phyloP scores from a whole-genome alignment of 371 early-diverging fungal species.

The Actinomortierella wolfii region DNA sequence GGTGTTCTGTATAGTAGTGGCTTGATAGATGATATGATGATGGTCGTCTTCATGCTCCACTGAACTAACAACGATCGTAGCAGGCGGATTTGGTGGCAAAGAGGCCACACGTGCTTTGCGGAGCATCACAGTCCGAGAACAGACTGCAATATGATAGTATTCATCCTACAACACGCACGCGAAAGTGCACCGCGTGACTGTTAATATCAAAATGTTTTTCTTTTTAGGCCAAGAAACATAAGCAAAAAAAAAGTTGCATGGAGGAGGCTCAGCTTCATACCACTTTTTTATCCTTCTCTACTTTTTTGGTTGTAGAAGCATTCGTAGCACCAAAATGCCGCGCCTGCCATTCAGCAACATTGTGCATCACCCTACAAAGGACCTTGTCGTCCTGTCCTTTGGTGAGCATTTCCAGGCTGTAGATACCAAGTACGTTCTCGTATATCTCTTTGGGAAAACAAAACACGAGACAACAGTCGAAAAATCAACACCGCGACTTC shows the following conservation, averaged over 20 bases:
- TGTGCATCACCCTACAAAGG: constrained; percentile 54
- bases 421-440: constrained; percentile 54
- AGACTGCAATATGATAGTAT: too few relatives aligned
- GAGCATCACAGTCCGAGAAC: too few relatives aligned
- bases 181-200: too few relatives aligned
- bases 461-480: too few relatives aligned
- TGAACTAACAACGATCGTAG: too few relatives aligned
- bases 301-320: constrained; percentile 5
- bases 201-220: neutral
- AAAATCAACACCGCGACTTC: neutral
- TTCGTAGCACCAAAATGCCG: constrained; percentile 45
- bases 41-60: too few relatives aligned
- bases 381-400: constrained; percentile 60
- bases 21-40: too few relatives aligned
- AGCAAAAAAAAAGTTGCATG: constrained; percentile 18
- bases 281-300: neutral
- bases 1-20: too few relatives aligned
- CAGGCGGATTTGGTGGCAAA: too few relatives aligned
- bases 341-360: constrained; percentile 60
- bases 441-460: neutral
- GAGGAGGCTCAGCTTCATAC: constrained; percentile 18
- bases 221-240: constrained; percentile 4
- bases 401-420: constrained; percentile 62
- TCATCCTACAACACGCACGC: too few relatives aligned
- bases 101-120: too few relatives aligned